These are phyloP conservation scores for Paspalum vaginatum DNA, from an alignment of 176 grass and related monocot genomes.

Conservation along the genomic window DNA sequence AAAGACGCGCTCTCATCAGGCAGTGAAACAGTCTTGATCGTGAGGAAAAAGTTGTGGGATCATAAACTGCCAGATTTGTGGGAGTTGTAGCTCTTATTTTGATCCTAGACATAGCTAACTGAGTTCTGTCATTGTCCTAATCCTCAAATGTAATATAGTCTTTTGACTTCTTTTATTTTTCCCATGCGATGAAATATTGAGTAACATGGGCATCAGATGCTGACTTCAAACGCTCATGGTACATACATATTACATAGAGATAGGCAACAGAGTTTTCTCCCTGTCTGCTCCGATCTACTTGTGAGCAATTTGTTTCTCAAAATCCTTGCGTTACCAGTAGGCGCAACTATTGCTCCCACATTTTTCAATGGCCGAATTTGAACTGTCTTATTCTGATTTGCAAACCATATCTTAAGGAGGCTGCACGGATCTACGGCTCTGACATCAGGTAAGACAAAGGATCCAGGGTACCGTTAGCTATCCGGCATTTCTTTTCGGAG, in stretches of 20 bases:
- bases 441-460: too few relatives aligned
- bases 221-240: neutral
- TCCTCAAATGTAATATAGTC: slow-evolving; percentile 39
- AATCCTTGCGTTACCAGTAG: neutral
- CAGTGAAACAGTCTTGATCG: slow-evolving; percentile 66
- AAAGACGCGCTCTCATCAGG: slow-evolving; percentile 45
- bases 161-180: neutral
- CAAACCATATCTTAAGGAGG: too few relatives aligned
- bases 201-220: slow-evolving; percentile 10
- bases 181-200: neutral
- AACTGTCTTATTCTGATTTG: neutral
- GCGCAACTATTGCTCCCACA: neutral
- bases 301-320: neutral
- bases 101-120: slow-evolving; percentile 38
- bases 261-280: neutral
- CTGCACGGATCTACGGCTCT: too few relatives aligned
- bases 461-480: too few relatives aligned
- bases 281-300: neutral
- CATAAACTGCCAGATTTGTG: slow-evolving; percentile 28
- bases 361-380: neutral
- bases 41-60: slow-evolving; percentile 70
- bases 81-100: slow-evolving; percentile 22
- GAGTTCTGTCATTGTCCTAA: neutral
- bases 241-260: neutral
- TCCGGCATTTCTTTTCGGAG: too few relatives aligned